Percentiles rank a stretch among this genome's conserved stretches.
phyloP scores from a whole-genome alignment of 768 basidiomycete species.

The Termitomyces sp. region DNA sequence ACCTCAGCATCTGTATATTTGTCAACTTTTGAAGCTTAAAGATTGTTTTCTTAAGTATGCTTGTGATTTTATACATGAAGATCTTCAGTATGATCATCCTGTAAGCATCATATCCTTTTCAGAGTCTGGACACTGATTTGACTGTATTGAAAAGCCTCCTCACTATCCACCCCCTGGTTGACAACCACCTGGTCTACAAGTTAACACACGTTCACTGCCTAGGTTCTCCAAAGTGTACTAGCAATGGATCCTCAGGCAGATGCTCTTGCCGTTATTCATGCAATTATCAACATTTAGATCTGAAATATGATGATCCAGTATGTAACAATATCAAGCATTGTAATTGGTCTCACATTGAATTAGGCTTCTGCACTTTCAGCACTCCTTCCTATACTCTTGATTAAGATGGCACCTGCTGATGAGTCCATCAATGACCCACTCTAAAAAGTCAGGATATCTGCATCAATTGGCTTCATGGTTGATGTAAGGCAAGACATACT shows the following conservation, averaged over 20 bases:
- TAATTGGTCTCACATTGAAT: background rate
- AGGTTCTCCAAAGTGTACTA: constrained; percentile 22
- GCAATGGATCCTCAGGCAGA: constrained; percentile 31
- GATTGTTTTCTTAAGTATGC: constrained; percentile 10
- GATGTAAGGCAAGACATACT: constrained; percentile 26
- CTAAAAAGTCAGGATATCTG: constrained; percentile 22
- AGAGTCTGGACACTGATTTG: background rate
- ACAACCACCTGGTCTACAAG: background rate
- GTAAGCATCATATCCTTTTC: background rate
- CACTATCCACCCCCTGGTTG: background rate
- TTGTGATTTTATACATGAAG: constrained; percentile 12
- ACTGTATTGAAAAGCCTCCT: background rate
- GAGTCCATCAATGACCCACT: constrained; percentile 8
- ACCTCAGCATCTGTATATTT: constrained; percentile 8
- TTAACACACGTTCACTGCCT: constrained; percentile 18
- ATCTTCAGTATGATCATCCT: constrained; percentile 13
- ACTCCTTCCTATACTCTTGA: background rate
- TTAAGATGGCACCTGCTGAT: background rate
- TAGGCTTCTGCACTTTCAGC: background rate
- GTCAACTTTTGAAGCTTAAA: constrained; percentile 1
- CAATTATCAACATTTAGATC: constrained; percentile 23
- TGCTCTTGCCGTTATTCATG: constrained; percentile 24
- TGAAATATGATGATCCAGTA: constrained; percentile 23
- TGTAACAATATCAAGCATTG: background rate
- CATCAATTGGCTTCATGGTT: constrained; percentile 24